Conservation (phyloP, 2,329 filamentous ascomycete species). For the Xylaria digitata region DNA sequence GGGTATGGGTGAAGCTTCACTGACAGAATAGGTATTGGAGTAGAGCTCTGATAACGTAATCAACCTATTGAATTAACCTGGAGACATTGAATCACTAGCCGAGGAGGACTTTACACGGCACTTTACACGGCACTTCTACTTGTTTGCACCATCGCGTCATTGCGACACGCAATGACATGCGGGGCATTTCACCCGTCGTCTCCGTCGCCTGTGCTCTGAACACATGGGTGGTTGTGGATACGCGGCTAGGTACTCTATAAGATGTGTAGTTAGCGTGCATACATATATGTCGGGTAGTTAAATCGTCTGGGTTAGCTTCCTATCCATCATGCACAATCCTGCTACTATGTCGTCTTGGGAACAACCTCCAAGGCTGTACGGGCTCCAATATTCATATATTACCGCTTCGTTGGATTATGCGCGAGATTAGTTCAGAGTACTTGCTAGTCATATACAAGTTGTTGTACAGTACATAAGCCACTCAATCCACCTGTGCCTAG, state of each 20-base stretch:
- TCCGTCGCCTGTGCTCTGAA: background rate
- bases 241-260: background rate
- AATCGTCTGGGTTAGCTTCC: background rate
- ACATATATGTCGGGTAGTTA: background rate
- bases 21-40: background rate
- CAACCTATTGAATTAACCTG: slow-evolving; percentile 16
- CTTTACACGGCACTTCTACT: background rate
- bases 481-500: too few relatives aligned
- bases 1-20: background rate
- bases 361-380: background rate
- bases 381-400: background rate
- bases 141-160: slow-evolving; percentile 3
- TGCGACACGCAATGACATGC: background rate
- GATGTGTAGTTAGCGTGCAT: background rate
- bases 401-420: background rate
- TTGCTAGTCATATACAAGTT: slow-evolving; percentile 13
- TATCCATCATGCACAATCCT: background rate
- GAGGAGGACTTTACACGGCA: background rate
- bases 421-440: background rate
- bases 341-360: background rate
- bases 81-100: background rate
- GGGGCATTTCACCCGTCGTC: slow-evolving; percentile 2
- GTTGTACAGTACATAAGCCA: slow-evolving; percentile 18
- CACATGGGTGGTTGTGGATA: background rate
- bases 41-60: background rate